These are phyloP conservation scores for Nakazawaea ishiwadae DNA, from an alignment of 805 yeast genomes.

Conservation along the genomic window DNA sequence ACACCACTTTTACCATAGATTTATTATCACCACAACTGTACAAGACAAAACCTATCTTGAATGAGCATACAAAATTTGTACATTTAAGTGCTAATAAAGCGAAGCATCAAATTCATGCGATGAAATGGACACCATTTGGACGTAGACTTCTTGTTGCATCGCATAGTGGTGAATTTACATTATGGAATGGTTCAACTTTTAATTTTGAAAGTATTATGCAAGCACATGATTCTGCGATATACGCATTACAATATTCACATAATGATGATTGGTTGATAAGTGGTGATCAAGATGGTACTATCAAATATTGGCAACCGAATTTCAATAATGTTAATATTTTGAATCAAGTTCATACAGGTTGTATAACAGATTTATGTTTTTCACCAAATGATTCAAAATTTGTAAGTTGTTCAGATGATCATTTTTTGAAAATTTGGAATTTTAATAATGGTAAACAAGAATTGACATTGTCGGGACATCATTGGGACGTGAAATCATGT, in stretches of 20 bases:
- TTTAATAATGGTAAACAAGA: conserved; percentile 87
- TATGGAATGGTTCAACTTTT: conserved; percentile 95
- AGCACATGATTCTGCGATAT: conserved; percentile 91
- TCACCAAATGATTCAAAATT: conserved; percentile 88
- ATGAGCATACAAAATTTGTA: conserved; percentile 75
- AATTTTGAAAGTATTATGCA: conserved; percentile 97
- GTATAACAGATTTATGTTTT: conserved; percentile 82
- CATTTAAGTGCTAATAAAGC: conserved; percentile 90
- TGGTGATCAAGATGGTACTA: conserved; percentile 88
- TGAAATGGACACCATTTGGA: conserved; percentile 97
- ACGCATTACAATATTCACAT: conserved; percentile 76
- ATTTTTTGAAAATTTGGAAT: conserved; percentile 88
- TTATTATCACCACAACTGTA: conserved; percentile 65
- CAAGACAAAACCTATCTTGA: conserved; percentile 45
- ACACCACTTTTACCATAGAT: conserved; percentile 58
- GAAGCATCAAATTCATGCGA: conserved; percentile 82
- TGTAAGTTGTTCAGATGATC: conserved; percentile 93
- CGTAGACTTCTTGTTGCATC: conserved; percentile 85
- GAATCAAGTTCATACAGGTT: conserved; percentile 70
- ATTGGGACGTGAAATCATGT: conserved; percentile 97
- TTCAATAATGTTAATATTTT: conserved; percentile 89
- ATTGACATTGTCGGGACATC: conserved; percentile 79
- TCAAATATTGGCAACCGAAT: conserved; percentile 97
- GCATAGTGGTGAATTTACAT: conserved; percentile 91
- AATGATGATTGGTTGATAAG: conserved; percentile 92